A percentile compares a stretch with the other conserved stretches of the same genome.
phyloP scores from a whole-genome alignment of 441 rosid species.

The Brassica hybrid region DNA sequence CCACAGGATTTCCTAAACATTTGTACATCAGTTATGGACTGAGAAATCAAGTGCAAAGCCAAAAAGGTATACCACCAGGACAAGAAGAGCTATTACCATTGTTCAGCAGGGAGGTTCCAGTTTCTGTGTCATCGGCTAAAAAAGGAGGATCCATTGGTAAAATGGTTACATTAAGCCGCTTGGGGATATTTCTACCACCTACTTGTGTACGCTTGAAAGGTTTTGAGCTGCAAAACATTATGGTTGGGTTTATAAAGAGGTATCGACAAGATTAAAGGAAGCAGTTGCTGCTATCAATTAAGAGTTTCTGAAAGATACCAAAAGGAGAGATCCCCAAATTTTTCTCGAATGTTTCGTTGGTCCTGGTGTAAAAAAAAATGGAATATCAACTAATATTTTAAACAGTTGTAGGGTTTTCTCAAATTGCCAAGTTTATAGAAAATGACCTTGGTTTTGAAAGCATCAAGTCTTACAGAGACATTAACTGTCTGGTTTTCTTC shows the following conservation, averaged over 20 bases:
- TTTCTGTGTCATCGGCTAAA: slow-evolving; percentile 44
- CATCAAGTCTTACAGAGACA: slow-evolving; percentile 78
- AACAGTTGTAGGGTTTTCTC: slow-evolving; percentile 14
- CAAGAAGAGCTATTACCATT: slow-evolving; percentile 27
- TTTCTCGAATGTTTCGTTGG: slow-evolving; percentile 52
- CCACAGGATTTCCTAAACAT: slow-evolving; percentile 44
- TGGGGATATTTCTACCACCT: slow-evolving; percentile 49
- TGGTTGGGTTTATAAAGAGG: slow-evolving; percentile 20
- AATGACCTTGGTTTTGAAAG: slow-evolving; percentile 70
- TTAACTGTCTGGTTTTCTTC: slow-evolving; percentile 78
- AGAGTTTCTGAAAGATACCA: slow-evolving; percentile 54
- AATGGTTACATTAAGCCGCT: slow-evolving; percentile 59
- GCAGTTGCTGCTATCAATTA: slow-evolving; percentile 2
- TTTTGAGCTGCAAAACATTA: slow-evolving; percentile 60
- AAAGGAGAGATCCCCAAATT: slow-evolving; percentile 56
- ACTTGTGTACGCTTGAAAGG: slow-evolving; percentile 55
- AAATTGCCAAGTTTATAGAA: slow-evolving; percentile 20
- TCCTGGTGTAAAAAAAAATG: slow-evolving; percentile 60
- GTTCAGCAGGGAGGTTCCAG: slow-evolving; percentile 3
- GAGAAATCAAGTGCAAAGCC: slow-evolving; percentile 8
- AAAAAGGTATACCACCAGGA: neutral
- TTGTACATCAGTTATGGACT: slow-evolving; percentile 21
- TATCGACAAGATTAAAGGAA: slow-evolving; percentile 3
- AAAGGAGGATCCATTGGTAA: slow-evolving; percentile 70
- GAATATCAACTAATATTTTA: slow-evolving; percentile 30